These are phyloP conservation scores for Fistulifera solaris DNA, from an alignment of 108 stramenopile species.

Conservation along the genomic window DNA sequence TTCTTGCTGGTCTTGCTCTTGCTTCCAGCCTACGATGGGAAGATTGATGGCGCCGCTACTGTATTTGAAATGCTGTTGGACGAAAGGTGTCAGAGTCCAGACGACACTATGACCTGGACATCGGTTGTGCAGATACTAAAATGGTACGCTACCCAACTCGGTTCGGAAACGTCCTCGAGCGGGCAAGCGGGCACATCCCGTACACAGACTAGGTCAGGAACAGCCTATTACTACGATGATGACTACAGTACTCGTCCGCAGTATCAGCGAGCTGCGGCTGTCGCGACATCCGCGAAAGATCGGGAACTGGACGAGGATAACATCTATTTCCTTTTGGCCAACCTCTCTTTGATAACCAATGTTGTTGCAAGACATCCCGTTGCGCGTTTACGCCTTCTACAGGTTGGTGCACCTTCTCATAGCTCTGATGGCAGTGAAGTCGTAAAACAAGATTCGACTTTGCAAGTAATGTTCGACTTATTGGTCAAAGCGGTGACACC, in stretches of 20 bases:
- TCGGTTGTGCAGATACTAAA: not conserved
- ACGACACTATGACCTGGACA: not conserved
- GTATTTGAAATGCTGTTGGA: slow-evolving; percentile 38
- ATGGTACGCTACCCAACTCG: too few relatives aligned
- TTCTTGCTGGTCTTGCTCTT: slow-evolving; percentile 57
- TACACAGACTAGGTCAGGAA: slow-evolving; percentile 11
- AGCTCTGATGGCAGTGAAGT: slow-evolving; percentile 4
- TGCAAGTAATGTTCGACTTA: slow-evolving; percentile 63
- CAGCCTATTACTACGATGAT: slow-evolving; percentile 72
- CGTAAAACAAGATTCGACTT: slow-evolving; percentile 35
- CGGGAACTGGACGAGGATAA: slow-evolving; percentile 54
- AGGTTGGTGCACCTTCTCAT: slow-evolving; percentile 30
- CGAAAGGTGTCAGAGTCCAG: not conserved
- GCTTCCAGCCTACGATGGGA: slow-evolving; percentile 15
- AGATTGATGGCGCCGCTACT: slow-evolving; percentile 30
- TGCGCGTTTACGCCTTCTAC: slow-evolving; percentile 42
- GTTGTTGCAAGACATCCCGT: slow-evolving; percentile 34
- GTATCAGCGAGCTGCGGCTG: not conserved
- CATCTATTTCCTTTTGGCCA: slow-evolving; percentile 26
- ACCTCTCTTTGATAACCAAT: slow-evolving; percentile 37
- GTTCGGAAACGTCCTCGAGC: too few relatives aligned
- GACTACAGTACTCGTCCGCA: slow-evolving; percentile 8
- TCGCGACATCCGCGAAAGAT: not conserved
- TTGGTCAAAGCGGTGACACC: slow-evolving; percentile 45
- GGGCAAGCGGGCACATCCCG: not conserved